Percentiles rank a stretch among this genome's conserved stretches.
Conservation (phyloP, 345 rosid species). For the Gossypium mustelinum region DNA sequence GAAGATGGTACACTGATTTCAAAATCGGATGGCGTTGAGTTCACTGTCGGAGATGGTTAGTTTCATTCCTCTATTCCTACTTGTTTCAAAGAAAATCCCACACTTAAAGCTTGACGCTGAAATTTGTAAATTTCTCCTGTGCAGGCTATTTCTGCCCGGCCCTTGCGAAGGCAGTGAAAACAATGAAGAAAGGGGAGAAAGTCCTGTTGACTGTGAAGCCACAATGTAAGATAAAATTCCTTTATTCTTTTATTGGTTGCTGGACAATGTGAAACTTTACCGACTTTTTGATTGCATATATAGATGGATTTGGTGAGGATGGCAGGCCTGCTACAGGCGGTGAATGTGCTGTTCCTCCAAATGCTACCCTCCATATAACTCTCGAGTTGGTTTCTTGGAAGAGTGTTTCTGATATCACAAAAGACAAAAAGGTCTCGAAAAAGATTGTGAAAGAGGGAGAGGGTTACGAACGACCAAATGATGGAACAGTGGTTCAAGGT, state of each 20-base stretch:
- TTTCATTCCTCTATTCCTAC: background rate
- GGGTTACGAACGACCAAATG: conserved; percentile 65
- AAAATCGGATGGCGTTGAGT: conserved; percentile 44
- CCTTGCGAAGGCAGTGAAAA: conserved; percentile 47
- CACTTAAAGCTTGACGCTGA: background rate
- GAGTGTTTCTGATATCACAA: conserved; percentile 47
- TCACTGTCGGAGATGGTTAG: conserved; percentile 44
- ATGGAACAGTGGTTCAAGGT: conserved; percentile 66
- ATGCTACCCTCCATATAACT: conserved; percentile 18
- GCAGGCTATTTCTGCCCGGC: conserved; percentile 53
- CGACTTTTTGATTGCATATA: background rate
- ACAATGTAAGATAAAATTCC: conserved; percentile 21
- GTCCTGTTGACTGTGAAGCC: conserved; percentile 30
- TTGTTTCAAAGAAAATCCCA: too few relatives aligned
- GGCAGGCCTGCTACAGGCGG: conserved; percentile 19
- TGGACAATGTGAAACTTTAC: background rate
- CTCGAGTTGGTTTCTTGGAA: conserved; percentile 64
- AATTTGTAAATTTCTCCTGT: background rate
- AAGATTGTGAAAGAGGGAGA: conserved; percentile 55
- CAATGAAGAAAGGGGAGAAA: conserved; percentile 71
- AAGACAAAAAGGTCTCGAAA: conserved; percentile 56
- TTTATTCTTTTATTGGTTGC: background rate
- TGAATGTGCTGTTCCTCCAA: conserved; percentile 26
- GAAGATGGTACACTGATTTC: conserved; percentile 47
- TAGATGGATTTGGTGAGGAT: conserved; percentile 48